Evolutionary conservation across 192 early-diverging fungal genomes (phyloP), one percentile per base, ranked within the genome.

Genomic region (Chytriomyces hyalinus): DNA sequence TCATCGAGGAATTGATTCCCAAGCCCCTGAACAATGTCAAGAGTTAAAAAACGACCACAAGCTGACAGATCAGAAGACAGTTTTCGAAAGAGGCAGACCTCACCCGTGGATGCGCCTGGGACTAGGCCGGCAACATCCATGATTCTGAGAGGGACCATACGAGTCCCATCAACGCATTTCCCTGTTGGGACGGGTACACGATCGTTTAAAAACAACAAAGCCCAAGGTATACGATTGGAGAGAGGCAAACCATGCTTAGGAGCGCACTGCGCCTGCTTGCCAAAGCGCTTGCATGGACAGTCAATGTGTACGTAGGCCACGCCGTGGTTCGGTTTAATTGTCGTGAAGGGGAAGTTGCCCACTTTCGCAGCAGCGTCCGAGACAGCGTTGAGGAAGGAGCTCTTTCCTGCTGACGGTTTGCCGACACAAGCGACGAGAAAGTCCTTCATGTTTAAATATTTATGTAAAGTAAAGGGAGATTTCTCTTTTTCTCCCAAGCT

Each of bases 1-100:
- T 95, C 94, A 79, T 94, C 94, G 45, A 94, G 75, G 68, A 95
- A 94, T 72, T 91, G 88, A 79, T 94, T 95, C 13, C 92, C 93
- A 61, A 94, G 84, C 36, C 36, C 36, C 36, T 36, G 36, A 36
- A 36, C 36, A 36, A 0, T 92, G 36, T 17, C 8, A 68, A 48
- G 17, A 36, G 36, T 15, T 81, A 13, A 17, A 67, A 2, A 48
- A 49, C 6, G 26, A 13, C 22, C 15, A 70, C 61, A 47, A 49
- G 15, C 68, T 73, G 20, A 80, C 20, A 80, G 20, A 67, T 65
- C 4, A 75, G 15, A n/a, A 50, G 24, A 77, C 80, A 68, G 78
- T n/a, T 60, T 17, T 17, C 57, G 57, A n/a, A n/a, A 36, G 36
- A 36, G 36, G 36, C 36, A 36, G 11, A 47, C 76, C 65, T 80